Evolutionary conservation across 306 rosid genomes (phyloP), one percentile per base, ranked within the genome.

Genomic region (Ochetophila trinervis): DNA sequence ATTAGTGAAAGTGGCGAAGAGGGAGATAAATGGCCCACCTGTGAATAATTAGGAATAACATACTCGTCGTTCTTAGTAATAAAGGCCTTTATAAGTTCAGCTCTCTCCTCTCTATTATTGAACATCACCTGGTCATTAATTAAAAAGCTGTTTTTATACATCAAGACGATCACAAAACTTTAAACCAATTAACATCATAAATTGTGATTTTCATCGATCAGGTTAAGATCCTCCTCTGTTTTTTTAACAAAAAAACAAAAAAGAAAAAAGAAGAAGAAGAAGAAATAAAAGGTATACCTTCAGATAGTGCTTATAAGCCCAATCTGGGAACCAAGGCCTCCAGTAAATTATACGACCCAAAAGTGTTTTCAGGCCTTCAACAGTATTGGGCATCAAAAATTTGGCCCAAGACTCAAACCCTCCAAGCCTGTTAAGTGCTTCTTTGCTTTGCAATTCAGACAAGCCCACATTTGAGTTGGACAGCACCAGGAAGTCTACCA

Each of bases 81-180:
- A 51, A 81, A 30, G 12, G 74, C 80, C 44, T 86, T 82, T 64
- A 83, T 45, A 16, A 86, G 76, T 74, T 86, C 88, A 55, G 72
- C 40, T 66, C 85, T 62, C 72, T 86, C 86, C 72, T 86, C 79
- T 67, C 91, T 74, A 42, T 81, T 74, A 0, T 67, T 19, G 53
- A 80, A 86, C 91, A 86, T 83, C 56, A 76, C 88, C 91, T 86
- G 64, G 68, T 67, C 4, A 27, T 68, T 50, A 19, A 35, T 13
- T 47, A 14, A 23, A 55, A 27, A 27, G 3, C 2, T 27, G 32
- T 27, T 27, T 27, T 27, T 27, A 27, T 27, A 4, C 32, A 27
- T 27, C 32, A 27, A 27, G 4, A 27, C 32, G 32, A 27, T 27
- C 32, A 27, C 32, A 27, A 27, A 27, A 27, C 4, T 27, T 27